Conservation (phyloP, 2,329 filamentous ascomycete species). For the Paecilomyces dactylethromorphus region DNA sequence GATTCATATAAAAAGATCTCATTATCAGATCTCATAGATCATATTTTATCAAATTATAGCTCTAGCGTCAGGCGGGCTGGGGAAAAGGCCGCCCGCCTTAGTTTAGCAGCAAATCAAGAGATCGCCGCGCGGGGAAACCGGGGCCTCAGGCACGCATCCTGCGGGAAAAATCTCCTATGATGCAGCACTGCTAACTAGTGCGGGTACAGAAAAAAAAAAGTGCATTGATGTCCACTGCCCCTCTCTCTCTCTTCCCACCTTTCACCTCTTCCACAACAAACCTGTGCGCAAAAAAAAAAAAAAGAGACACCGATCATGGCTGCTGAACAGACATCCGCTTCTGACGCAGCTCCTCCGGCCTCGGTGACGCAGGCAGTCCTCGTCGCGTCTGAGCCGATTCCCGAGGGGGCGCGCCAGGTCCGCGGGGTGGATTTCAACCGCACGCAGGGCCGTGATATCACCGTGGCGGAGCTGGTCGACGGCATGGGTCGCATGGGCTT, state of each 20-base stretch:
- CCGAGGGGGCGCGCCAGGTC: constrained; percentile 70
- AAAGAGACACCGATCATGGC: constrained; percentile 7
- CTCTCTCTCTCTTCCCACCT: background rate
- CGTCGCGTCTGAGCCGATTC: constrained; percentile 74
- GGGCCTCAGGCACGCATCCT: too few species aligned
- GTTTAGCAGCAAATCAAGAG: too few species aligned
- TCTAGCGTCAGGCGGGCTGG: too few species aligned
- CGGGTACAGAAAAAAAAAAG: too few species aligned
- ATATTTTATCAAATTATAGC: too few species aligned
- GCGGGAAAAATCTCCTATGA: too few species aligned
- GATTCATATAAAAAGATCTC: too few species aligned
- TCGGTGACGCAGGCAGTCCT: constrained; percentile 74
- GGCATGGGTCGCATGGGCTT: constrained; percentile 85
- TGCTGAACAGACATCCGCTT: background rate
- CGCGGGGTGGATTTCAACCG: constrained; percentile 89
- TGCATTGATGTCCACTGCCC: background rate
- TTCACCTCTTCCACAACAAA: background rate
- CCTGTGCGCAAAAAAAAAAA: too few species aligned
- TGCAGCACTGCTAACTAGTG: too few species aligned
- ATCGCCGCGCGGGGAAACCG: too few species aligned
- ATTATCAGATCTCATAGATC: too few species aligned
- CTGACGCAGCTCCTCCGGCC: constrained; percentile 45
- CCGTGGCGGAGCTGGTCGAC: constrained; percentile 74
- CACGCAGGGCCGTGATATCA: constrained; percentile 63
- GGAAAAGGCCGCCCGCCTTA: too few species aligned